Conservation (phyloP, 768 basidiomycete species). For the Flagelloscypha sp. region DNA sequence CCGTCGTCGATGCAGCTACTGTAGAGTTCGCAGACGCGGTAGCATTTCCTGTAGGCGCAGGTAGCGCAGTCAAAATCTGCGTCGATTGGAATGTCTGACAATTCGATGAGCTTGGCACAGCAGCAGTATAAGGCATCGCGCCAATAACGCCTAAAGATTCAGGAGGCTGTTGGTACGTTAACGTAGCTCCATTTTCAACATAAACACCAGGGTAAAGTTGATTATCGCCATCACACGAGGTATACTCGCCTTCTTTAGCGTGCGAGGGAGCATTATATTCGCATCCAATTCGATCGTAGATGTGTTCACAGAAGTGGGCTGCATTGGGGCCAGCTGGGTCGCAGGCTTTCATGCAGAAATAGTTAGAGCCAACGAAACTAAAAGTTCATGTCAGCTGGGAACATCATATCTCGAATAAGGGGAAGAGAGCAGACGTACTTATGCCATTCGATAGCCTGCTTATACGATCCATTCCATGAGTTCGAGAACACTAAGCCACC, state of each 20-base stretch:
- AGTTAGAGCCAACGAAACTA: slow-evolving; percentile 63
- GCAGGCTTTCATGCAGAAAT: slow-evolving; percentile 70
- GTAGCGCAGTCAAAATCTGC: slow-evolving; percentile 23
- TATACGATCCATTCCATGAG: slow-evolving; percentile 33
- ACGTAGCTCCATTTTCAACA: slow-evolving; percentile 28
- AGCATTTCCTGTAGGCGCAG: too few relatives aligned
- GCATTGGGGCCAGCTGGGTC: slow-evolving; percentile 46
- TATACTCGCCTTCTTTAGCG: slow-evolving; percentile 52
- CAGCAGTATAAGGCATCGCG: slow-evolving; percentile 33
- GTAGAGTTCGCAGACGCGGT: too few relatives aligned
- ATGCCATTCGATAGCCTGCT: slow-evolving; percentile 63
- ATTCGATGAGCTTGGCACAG: slow-evolving; percentile 31
- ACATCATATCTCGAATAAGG: not conserved
- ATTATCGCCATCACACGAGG: slow-evolving; percentile 56
- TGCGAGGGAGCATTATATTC: slow-evolving; percentile 62
- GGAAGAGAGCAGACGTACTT: slow-evolving; percentile 33
- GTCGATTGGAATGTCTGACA: slow-evolving; percentile 29
- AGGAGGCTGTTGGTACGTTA: slow-evolving; percentile 38
- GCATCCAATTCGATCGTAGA: slow-evolving; percentile 70
- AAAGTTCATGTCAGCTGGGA: slow-evolving; percentile 1
- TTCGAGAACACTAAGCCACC: slow-evolving; percentile 65
- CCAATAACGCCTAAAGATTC: slow-evolving; percentile 40
- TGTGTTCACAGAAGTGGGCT: slow-evolving; percentile 56
- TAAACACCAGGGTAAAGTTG: slow-evolving; percentile 52
- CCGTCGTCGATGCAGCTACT: too few relatives aligned